phyloP scores from a whole-genome alignment of 2,329 filamentous ascomycete genomes.

The Didymella keratinophila region DNA sequence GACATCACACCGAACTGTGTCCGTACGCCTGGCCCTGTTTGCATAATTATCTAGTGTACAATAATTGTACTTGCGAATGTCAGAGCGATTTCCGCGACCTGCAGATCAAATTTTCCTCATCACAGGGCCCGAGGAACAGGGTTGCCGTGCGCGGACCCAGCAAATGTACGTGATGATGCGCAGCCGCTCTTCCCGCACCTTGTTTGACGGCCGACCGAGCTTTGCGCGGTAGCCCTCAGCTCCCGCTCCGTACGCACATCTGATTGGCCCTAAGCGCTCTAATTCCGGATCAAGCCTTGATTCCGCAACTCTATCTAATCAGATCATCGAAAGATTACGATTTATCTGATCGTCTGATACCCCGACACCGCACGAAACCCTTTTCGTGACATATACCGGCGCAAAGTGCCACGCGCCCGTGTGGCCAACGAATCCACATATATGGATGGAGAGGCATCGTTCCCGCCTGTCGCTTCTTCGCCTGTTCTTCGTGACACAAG shows the following conservation, averaged over 20 bases:
- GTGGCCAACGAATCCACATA: constrained; percentile 32
- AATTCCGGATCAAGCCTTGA: constrained; percentile 3
- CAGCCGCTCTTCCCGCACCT: constrained; percentile 25
- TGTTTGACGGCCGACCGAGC: constrained; percentile 19
- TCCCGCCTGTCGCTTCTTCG: constrained; percentile 31
- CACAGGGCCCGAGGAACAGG: constrained; percentile 9
- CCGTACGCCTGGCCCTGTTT: constrained; percentile 2
- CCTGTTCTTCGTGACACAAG: constrained; percentile 34
- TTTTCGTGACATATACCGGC: constrained; percentile 33
- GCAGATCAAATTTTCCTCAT: constrained; percentile 14
- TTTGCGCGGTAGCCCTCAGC: constrained; percentile 12
- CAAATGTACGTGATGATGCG: constrained; percentile 23
- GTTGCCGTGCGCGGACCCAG: constrained; percentile 7
- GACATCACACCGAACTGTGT: constrained; percentile 19
- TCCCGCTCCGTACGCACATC: constrained; percentile 5
- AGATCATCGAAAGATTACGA: constrained; percentile 30
- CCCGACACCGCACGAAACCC: constrained; percentile 27
- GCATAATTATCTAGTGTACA: constrained; percentile 18
- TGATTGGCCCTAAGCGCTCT: constrained; percentile 12
- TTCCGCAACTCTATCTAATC: constrained; percentile 34
- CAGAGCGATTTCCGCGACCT: constrained; percentile 9
- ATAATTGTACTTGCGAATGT: constrained; percentile 13
- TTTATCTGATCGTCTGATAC: constrained; percentile 42
- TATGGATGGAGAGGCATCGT: constrained; percentile 34
- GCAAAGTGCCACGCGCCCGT: constrained; percentile 30